Evolutionary conservation across 805 yeast genomes (phyloP), one percentile per base, ranked within the genome.

Genomic region (Komagataella pseudopastoris): DNA sequence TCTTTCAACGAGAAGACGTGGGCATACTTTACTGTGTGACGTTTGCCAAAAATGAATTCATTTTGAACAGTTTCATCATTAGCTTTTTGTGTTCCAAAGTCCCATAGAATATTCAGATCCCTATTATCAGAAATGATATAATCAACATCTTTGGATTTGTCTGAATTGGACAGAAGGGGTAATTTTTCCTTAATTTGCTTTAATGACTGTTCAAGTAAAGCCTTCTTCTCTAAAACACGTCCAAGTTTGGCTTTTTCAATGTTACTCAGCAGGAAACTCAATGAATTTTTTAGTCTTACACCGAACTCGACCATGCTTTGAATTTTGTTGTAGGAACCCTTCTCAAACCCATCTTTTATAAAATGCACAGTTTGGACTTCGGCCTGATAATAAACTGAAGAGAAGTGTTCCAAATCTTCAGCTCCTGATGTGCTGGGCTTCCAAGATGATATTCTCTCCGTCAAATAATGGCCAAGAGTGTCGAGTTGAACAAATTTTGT

Each of bases 401-500:
- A 68, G 4, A 74, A 68, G 3, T 64, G 61, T n/a, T 69, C 60
- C 6, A 79, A 57, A 23, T 57, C 51, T 6, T 53, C 63, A 14
- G 67, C 58, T 20, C 69, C 66, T 2, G 63, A 59, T 14, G 70
- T 65, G 1, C 68, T 58, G 0, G 87, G 86, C 44, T 60, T 63
- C 1, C 72, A 55, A 0, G 78, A 60, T 1, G 81, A 69, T 23
- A 71, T 56, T 49, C 87, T 71, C 0, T 80, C 69, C 7, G 72
- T 64, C 7, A 82, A 58, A 55, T 75, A 71, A 55, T 79, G 76
- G 10, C 82, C 76, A 48, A 85, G 63, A 0, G 87, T 76, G 59
- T 90, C 96, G 50, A 74, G 70, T 64, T 91, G 98, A 6, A 89
- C 65, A 67, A 83, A 81, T 60, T 85, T 87, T 57, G 88, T 76